Evolutionary conservation across 805 yeast species (phyloP).

Genomic region (Yarrowia sp.): DNA sequence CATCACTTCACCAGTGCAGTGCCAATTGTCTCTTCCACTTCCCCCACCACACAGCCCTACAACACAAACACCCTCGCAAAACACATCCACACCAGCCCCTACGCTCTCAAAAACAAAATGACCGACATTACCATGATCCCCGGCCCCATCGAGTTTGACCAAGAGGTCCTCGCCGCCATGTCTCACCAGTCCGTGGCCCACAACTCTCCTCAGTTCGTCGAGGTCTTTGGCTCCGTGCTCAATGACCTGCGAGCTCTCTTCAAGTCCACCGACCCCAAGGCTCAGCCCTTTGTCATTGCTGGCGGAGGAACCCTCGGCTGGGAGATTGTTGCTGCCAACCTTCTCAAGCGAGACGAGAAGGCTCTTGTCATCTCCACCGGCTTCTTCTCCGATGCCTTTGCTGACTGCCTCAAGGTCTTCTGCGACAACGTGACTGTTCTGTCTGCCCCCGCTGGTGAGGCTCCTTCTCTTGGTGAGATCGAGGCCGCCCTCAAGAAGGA

Average conservation of each 20-base stretch:
- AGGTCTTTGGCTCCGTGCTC: slow-evolving; percentile 67
- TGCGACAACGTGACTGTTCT: slow-evolving; percentile 73
- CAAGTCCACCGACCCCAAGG: slow-evolving; percentile 59
- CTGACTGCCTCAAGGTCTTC: slow-evolving; percentile 68
- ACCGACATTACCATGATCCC: slow-evolving; percentile 60
- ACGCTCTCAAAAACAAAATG: slow-evolving; percentile 24
- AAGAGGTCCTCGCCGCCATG: slow-evolving; percentile 74
- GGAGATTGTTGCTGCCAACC: slow-evolving; percentile 83
- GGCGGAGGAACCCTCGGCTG: slow-evolving; percentile 96
- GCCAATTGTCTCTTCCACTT: slow-evolving; percentile 18
- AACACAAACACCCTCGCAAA: slow-evolving; percentile 12
- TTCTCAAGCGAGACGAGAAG: slow-evolving; percentile 60
- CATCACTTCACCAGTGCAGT: slow-evolving; percentile 24
- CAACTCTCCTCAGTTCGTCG: slow-evolving; percentile 78
- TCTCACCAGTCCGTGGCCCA: slow-evolving; percentile 85
- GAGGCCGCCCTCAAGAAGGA: slow-evolving; percentile 53
- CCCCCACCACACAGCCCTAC: background rate
- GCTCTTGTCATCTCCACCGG: slow-evolving; percentile 88
- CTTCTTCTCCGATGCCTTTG: slow-evolving; percentile 78
- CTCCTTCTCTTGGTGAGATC: slow-evolving; percentile 56
- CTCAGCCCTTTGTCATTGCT: slow-evolving; percentile 78
- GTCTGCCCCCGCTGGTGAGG: slow-evolving; percentile 66
- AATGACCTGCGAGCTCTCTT: slow-evolving; percentile 69
- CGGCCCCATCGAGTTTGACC: slow-evolving; percentile 84
- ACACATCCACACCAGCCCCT: slow-evolving; percentile 6